Percentiles rank a stretch among this genome's conserved stretches.
These are phyloP conservation scores for Alternaria gansuensis DNA, from an alignment of 2,329 filamentous ascomycete genomes.

Conservation along the genomic window DNA sequence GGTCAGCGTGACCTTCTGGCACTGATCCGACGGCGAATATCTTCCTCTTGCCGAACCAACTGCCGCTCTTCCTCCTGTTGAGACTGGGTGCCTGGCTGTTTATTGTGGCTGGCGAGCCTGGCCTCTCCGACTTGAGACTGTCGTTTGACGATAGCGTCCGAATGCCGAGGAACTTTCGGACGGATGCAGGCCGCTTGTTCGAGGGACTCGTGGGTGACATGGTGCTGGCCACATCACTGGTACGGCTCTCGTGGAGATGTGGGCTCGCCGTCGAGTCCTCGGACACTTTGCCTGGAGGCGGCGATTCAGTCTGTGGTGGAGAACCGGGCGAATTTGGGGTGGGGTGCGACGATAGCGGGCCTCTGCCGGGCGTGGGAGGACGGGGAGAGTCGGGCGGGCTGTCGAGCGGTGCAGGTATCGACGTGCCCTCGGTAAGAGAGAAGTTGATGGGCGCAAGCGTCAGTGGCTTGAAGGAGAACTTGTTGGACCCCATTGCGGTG, in stretches of 20 bases:
- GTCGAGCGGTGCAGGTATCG: constrained; percentile 54
- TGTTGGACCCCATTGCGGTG: constrained; percentile 38
- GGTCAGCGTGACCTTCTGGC: constrained; percentile 45
- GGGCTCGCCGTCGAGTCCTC: constrained; percentile 28
- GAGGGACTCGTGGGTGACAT: constrained; percentile 47
- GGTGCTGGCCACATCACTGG: constrained; percentile 43
- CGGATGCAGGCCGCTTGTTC: constrained; percentile 49
- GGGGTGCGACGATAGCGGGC: constrained; percentile 54
- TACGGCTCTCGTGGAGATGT: constrained; percentile 33
- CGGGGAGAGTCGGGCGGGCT: constrained; percentile 52
- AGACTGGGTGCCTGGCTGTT: constrained; percentile 45
- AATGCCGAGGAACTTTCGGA: constrained; percentile 54
- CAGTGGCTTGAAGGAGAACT: constrained; percentile 47
- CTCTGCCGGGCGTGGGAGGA: constrained; percentile 51
- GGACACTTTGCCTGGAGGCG: constrained; percentile 32
- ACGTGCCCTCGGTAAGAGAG: constrained; percentile 55
- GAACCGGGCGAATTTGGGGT: constrained; percentile 47
- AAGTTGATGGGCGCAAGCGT: constrained; percentile 53
- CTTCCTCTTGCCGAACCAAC: constrained; percentile 55
- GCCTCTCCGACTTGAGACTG: constrained; percentile 49
- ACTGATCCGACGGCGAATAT: constrained; percentile 45
- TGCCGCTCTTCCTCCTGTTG: constrained; percentile 50
- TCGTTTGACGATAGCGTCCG: constrained; percentile 51
- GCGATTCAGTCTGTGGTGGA: constrained; percentile 32
- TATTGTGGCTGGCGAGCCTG: constrained; percentile 49